Percentiles rank a stretch among this genome's conserved stretches.
Evolutionary conservation across 805 yeast genomes (phyloP).

Genomic region (Pichia deserticola): DNA sequence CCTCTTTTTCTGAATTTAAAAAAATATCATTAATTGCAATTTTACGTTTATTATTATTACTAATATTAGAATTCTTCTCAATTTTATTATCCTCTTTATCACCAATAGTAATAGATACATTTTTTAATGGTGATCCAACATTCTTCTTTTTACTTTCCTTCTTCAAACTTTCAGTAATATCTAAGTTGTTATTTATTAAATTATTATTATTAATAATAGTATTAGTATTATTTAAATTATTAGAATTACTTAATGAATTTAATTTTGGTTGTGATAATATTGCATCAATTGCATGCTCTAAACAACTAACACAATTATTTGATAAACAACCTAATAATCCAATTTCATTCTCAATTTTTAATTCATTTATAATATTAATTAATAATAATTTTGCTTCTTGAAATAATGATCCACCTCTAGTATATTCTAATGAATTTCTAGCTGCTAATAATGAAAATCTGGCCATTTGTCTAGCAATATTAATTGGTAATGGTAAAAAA

Average conservation of each 20-base stretch:
- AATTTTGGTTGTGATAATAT: conserved; percentile 48
- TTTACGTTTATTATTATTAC: background rate
- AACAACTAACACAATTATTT: conserved; percentile 43
- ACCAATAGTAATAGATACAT: conserved; percentile 1
- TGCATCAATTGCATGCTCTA: conserved; percentile 54
- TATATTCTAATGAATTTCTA: conserved; percentile 71
- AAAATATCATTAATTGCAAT: conserved; percentile 29
- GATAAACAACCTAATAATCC: conserved; percentile 59
- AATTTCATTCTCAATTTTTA: conserved; percentile 43
- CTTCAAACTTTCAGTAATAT: conserved; percentile 10
- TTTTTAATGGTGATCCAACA: conserved; percentile 19
- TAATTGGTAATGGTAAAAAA: conserved; percentile 57
- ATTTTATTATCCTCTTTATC: background rate
- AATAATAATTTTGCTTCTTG: conserved; percentile 59
- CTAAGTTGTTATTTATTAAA: background rate
- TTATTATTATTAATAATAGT: too few relatives aligned
- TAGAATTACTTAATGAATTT: background rate
- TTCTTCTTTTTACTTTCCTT: conserved; percentile 17
- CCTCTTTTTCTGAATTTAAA: conserved; percentile 10
- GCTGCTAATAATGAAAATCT: conserved; percentile 60
- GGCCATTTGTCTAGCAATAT: conserved; percentile 54
- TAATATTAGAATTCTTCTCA: background rate
- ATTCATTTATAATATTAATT: conserved; percentile 39
- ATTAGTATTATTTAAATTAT: background rate
- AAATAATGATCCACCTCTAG: conserved; percentile 74